Base-by-base conservation (phyloP, 1,139 yeast species). In the Pichia sp. region DNA sequence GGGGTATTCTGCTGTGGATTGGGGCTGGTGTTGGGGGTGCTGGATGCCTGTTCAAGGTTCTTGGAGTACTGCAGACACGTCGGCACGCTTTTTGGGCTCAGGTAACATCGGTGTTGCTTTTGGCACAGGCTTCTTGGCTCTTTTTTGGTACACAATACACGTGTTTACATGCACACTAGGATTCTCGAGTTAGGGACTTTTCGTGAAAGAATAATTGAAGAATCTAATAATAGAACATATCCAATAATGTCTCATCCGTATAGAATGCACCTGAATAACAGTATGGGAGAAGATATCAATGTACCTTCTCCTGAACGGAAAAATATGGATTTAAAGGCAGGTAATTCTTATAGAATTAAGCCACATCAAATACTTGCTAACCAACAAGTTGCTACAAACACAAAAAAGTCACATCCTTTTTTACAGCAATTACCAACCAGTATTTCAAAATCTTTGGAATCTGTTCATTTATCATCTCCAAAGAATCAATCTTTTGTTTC, bases 341-440 rank as follows among this genome's bases (percentile, higher is more conserved):
- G 14, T 5, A 20, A 14, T 8, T 11, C 13, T 7, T 23, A n/a
- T 10, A 30, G 20, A 23, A 41, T 45, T n/a, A 18, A 26, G n/a
- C 48, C 48, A 14, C 46, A 45, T 24, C 43, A 40, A 25, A 31
- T 45, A 2, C 14, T 42, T 10, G 43, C 48, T 1, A 33, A 33
- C 5, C 45, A 42, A 7, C 40, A 37, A 7, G 3, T 40, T 8
- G 28, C 29, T 5, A 19, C 45, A 13, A 40, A 21, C 7, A 32
- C 34, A 10, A 31, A 26, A 16, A 37, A 32, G 20, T n/a, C 41
- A n/a, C 51, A 48, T 21, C 51, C 50, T 2, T 48, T 35, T 28
- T 20, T 48, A n/a, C 39, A 35, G 14, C 48, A 48, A 6, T 35
- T 48, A 31, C 50, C 51, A 7, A n/a, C 34, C 8, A 38, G 37